These are phyloP conservation scores for Lojkania enalia DNA, from an alignment of 2,329 filamentous ascomycete species.

Conservation along the genomic window DNA sequence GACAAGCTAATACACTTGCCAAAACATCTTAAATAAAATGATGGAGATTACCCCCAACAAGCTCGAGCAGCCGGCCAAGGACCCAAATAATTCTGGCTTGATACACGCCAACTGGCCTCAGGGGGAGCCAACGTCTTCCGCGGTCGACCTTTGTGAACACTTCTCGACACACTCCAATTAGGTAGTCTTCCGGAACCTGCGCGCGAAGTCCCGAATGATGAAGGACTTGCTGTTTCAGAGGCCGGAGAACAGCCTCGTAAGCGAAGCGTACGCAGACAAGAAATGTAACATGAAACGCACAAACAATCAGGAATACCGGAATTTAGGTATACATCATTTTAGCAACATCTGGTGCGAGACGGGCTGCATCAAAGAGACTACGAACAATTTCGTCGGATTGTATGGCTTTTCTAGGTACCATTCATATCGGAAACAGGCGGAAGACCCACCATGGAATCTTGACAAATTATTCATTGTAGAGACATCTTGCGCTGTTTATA, in stretches of 20 bases:
- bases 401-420: conserved; percentile 2
- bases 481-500: background rate
- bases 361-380: conserved; percentile 6
- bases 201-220: background rate
- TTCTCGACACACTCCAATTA: conserved; percentile 2
- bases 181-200: background rate
- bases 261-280: conserved; percentile 8
- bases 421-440: background rate
- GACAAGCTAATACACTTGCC: background rate
- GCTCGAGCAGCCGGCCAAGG: background rate
- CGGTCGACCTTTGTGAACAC: background rate
- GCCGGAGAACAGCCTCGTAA: conserved; percentile 8
- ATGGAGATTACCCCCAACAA: background rate
- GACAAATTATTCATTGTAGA: conserved; percentile 2
- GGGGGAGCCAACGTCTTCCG: background rate
- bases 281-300: conserved; percentile 8
- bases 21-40: background rate
- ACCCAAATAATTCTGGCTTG: background rate
- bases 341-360: background rate
- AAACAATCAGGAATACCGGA: background rate
- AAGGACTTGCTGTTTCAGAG: conserved; percentile 3
- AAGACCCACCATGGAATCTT: conserved; percentile 1
- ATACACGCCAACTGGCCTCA: too few relatives aligned
- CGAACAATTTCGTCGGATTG: background rate
- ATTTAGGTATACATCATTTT: background rate